Base-by-base conservation (phyloP, 345 rosid genomes). In the Erodium maritimum region DNA sequence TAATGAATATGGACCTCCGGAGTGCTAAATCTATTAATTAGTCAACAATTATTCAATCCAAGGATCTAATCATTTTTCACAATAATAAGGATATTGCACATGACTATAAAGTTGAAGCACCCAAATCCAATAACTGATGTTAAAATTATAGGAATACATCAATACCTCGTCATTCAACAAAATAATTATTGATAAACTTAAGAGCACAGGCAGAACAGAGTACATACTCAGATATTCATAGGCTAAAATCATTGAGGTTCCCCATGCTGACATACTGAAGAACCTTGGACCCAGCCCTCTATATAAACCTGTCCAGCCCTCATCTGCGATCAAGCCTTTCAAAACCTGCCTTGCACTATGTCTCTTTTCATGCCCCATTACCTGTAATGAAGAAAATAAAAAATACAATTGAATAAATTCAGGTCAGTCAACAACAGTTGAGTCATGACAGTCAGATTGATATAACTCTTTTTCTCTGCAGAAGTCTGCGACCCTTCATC, bases 221-320 rank as follows among this genome's bases (percentile, higher is more conserved):
- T 24, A 25, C 95, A 66, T 87, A 94, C 99, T 94, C 74, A 94
- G 75, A 76, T 94, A 94, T 71, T 94, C 99, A 55, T 94, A 94
- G 58, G 97, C 73, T 71, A 89, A 63, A 63, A 94, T 94, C 99
- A 94, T 87, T 1, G 99, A 78, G 63, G 99, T 90, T 81, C 97
- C 99, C 99, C 99, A 87, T 59, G 97, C 91, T 17, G 99, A 94
- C 90, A 83, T 94, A 80, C 95, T 87, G 82, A 94, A 77, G 73
- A 94, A 85, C 73, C 99, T 81, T 19, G 99, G 97, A 48, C 97
- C 97, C 61, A 87, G 65, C 55, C 99, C 99, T 75, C 90, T 77
- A 57, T 94, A 87, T 48, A 94, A 73, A 52, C 97, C 99, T 69
- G 76, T 79, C 91, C 95, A 90, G n/a, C 99, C 96, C 64, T 90